These are phyloP conservation scores for Hygrocybe coccinea DNA, from an alignment of 768 basidiomycete species.

Conservation along the genomic window DNA sequence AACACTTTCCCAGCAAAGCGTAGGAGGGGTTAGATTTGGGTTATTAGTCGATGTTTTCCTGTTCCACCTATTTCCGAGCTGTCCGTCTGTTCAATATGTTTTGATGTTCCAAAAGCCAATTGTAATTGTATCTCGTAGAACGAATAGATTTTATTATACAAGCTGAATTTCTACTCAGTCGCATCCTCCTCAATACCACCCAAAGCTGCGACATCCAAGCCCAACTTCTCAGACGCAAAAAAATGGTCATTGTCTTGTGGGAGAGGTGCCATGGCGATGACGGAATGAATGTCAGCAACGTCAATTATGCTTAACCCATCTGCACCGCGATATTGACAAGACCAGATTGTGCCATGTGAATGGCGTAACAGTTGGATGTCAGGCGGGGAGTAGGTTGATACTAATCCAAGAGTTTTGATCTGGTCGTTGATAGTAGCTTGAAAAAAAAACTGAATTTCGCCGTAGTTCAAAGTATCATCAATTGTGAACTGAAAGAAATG, in stretches of 20 bases:
- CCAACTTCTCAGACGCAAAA: slow-evolving; percentile 37
- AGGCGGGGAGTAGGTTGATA: slow-evolving; percentile 9
- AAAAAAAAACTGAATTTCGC: slow-evolving; percentile 19
- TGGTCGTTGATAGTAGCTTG: slow-evolving; percentile 10
- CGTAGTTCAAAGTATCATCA: background rate
- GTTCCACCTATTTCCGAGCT: too few relatives aligned
- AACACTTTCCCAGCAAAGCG: too few relatives aligned
- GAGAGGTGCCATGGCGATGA: slow-evolving; percentile 24
- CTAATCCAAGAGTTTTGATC: slow-evolving; percentile 4
- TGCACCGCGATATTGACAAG: slow-evolving; percentile 11
- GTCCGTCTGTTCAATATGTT: too few relatives aligned
- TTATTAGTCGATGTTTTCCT: too few relatives aligned
- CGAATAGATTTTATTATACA: too few relatives aligned
- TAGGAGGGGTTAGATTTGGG: too few relatives aligned
- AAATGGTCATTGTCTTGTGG: slow-evolving; percentile 34
- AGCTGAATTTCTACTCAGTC: background rate
- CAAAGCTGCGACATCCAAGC: slow-evolving; percentile 21
- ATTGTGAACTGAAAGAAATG: background rate
- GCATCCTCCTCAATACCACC: background rate
- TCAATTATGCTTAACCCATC: slow-evolving; percentile 3
- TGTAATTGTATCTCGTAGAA: too few relatives aligned
- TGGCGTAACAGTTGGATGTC: background rate
- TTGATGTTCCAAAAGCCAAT: too few relatives aligned
- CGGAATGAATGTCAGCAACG: slow-evolving; percentile 14
- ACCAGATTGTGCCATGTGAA: slow-evolving; percentile 9